A percentile compares a stretch with the other conserved stretches of the same genome.
phyloP scores from a whole-genome alignment of 805 yeast species.

The Yarrowia sp. region DNA sequence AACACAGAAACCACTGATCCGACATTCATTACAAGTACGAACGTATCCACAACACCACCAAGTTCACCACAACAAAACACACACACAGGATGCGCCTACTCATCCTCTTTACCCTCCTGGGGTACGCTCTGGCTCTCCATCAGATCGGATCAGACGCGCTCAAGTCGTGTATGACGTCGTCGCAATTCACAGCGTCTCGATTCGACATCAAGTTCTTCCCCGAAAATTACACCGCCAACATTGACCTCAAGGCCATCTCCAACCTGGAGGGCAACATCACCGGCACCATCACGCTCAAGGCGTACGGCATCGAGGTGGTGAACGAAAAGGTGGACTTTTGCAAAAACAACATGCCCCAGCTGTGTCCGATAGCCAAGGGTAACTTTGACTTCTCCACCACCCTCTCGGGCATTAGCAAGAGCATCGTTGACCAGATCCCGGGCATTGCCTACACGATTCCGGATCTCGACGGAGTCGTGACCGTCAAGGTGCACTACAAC shows the following conservation, averaged over 20 bases:
- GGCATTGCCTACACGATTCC: conserved; percentile 88
- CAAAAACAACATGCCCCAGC: conserved; percentile 56
- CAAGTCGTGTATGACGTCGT: conserved; percentile 89
- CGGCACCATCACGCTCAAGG: conserved; percentile 70
- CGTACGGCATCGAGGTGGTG: conserved; percentile 78
- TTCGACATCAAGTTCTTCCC: conserved; percentile 82
- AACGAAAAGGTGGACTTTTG: conserved; percentile 68
- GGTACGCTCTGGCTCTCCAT: conserved; percentile 46
- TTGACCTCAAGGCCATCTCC: conserved; percentile 79
- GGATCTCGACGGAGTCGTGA: conserved; percentile 89
- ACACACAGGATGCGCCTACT: not conserved
- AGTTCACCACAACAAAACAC: not conserved
- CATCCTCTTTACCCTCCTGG: not conserved
- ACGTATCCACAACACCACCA: no score
- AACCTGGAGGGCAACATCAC: conserved; percentile 74
- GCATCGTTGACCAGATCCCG: conserved; percentile 66
- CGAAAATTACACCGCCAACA: conserved; percentile 62
- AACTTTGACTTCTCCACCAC: conserved; percentile 67
- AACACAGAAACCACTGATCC: no score
- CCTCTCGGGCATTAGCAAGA: conserved; percentile 49
- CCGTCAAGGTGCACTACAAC: conserved; percentile 67
- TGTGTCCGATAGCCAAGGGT: conserved; percentile 90
- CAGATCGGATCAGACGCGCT: conserved; percentile 64
- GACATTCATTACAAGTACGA: no score
- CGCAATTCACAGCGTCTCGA: conserved; percentile 82